Evolutionary conservation across 164 flowering plant genomes (phyloP), one percentile per base, ranked within the genome.

Genomic region (Vitis riparia): DNA sequence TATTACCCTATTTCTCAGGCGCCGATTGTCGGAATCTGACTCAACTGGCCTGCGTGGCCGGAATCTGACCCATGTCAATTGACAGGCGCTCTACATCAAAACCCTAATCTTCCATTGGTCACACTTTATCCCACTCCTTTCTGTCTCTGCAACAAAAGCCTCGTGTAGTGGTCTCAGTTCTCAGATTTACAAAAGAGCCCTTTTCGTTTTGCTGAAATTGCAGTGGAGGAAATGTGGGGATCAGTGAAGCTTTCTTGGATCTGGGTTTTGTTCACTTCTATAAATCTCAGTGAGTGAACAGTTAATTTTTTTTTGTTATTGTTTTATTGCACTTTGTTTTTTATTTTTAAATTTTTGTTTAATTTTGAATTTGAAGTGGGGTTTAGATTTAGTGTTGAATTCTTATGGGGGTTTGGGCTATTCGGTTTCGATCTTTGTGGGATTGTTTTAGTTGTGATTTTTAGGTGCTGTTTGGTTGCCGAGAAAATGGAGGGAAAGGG

Each of bases 281-380:
- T 69, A 68, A 69, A 52, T 69, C 63, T 69, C 61, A 62, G 83
- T 80, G 69, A 74, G 78, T 68, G 5, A 44, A 4, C 2, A n/a
- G 52, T 55, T 47, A 57, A 59, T 62, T 63, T 53, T 55, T 57
- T 13, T 59, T 65, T 27, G n/a, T 48, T 55, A 10, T 68, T 49
- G 62, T 16, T 66, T 37, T 62, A 59, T 30, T 29, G 37, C 13
- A 19, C 3, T 67, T 15, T 67, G 51, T 5, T 15, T 47, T 10
- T 61, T 53, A 27, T 30, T 53, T 67, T 63, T 58, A 12, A 53
- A 49, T 66, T 59, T 70, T 14, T 66, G 29, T 48, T 13, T 16
- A 15, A 9, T 63, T 29, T 73, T 67, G 12, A 1, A 5, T 59
- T 12, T 65, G 55, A 19, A 15, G 65, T 23, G 30, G 14, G 15